Evolutionary conservation across 192 early-diverging fungal species (phyloP).

Genomic region (Chytriomyces confervae): DNA sequence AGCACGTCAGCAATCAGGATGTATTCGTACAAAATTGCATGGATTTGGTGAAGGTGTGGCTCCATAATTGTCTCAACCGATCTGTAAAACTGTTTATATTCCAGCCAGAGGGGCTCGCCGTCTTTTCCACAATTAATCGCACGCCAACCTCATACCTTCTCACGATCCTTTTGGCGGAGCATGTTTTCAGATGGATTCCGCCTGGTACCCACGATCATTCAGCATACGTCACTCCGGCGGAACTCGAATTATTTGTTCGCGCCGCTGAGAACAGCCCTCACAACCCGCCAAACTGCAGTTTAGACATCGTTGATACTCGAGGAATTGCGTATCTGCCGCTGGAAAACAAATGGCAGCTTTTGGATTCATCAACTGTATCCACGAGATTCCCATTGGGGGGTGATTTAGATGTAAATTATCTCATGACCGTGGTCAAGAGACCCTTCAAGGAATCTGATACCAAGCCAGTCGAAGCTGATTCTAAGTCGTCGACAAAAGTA

Average conservation of each 20-base stretch:
- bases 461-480: too few species aligned
- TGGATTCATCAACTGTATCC: background rate
- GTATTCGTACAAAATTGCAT: slow-evolving; percentile 73
- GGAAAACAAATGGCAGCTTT: slow-evolving; percentile 10
- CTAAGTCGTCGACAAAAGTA: too few species aligned
- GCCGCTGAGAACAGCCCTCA: background rate
- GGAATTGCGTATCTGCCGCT: slow-evolving; percentile 43
- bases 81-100: background rate
- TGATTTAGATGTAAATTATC: slow-evolving; percentile 50
- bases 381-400: background rate
- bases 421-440: slow-evolving; percentile 40
- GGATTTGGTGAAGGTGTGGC: slow-evolving; percentile 65
- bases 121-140: slow-evolving; percentile 93
- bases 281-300: background rate
- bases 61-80: background rate
- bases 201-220: slow-evolving; percentile 83
- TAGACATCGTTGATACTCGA: slow-evolving; percentile 36
- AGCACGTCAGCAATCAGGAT: slow-evolving; percentile 77
- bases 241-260: slow-evolving; percentile 54
- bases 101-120: slow-evolving; percentile 72
- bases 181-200: slow-evolving; percentile 77
- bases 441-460: background rate
- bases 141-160: slow-evolving; percentile 75
- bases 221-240: slow-evolving; percentile 84
- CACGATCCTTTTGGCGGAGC: slow-evolving; percentile 83